Evolutionary conservation across 2,329 filamentous ascomycete genomes (phyloP).

Genomic region (Hymenoscyphus fructigenus): DNA sequence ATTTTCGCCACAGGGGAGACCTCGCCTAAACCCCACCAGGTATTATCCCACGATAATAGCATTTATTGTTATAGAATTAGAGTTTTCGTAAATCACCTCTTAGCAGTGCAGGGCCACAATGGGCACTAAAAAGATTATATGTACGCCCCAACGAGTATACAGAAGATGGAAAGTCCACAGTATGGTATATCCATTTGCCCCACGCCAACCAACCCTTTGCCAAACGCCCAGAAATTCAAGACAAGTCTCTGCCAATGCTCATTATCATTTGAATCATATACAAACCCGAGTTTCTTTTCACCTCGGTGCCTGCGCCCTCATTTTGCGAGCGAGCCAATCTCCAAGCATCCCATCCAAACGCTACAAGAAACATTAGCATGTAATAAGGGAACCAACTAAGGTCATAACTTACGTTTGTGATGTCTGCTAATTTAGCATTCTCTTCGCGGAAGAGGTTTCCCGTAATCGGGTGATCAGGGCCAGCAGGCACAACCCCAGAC

Average conservation of each 20-base stretch:
- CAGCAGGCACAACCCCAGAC: slow-evolving; percentile 74
- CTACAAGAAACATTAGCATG: slow-evolving; percentile 38
- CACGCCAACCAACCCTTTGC: slow-evolving; percentile 10
- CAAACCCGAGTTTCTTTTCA: slow-evolving; percentile 22
- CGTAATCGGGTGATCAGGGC: slow-evolving; percentile 82
- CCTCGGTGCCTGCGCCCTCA: slow-evolving; percentile 45
- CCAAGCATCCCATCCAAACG: slow-evolving; percentile 86
- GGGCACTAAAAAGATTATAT: neutral
- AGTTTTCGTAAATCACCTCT: neutral
- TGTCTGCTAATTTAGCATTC: slow-evolving; percentile 79
- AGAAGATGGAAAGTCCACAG: slow-evolving; percentile 14
- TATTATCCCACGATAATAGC: neutral
- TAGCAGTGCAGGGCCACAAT: neutral
- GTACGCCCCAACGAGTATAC: slow-evolving; percentile 12
- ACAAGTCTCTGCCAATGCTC: slow-evolving; percentile 18
- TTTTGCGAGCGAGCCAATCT: slow-evolving; percentile 74
- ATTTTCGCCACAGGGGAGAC: neutral
- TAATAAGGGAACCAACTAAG: neutral
- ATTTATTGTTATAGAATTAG: neutral
- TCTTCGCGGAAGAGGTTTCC: slow-evolving; percentile 81
- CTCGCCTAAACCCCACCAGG: neutral
- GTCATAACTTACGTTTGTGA: slow-evolving; percentile 64
- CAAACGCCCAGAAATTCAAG: slow-evolving; percentile 15
- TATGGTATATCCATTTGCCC: slow-evolving; percentile 24
- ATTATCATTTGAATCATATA: slow-evolving; percentile 34